Conservation (phyloP, 768 basidiomycete species). For the Neoboletus brunneissimus region DNA sequence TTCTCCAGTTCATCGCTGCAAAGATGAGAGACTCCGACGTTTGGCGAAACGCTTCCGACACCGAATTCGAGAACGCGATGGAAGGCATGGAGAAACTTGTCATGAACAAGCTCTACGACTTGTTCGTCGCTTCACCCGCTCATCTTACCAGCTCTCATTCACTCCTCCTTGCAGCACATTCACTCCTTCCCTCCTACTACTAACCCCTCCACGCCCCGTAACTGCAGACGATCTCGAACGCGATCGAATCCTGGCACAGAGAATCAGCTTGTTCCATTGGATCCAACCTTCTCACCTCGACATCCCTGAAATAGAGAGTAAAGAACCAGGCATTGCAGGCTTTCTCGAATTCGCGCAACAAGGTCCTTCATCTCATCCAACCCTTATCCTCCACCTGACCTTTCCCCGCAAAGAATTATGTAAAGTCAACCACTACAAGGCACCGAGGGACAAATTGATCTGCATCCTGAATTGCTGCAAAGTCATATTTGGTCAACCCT, state of each 20-base stretch:
- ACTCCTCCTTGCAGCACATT: conserved; percentile 64
- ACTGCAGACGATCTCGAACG: conserved; percentile 96
- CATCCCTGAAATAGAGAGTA: conserved; percentile 72
- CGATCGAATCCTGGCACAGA: conserved; percentile 85
- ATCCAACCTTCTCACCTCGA: conserved; percentile 87
- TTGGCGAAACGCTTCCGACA: conserved; percentile 75
- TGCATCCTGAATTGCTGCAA: conserved; percentile 98
- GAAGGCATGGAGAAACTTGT: conserved; percentile 99
- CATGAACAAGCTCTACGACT: conserved; percentile 96
- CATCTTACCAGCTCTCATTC: conserved; percentile 1
- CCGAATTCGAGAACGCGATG: conserved; percentile 93
- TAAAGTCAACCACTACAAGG: conserved; percentile 99
- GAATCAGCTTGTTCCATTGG: conserved; percentile 91
- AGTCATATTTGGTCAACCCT: conserved; percentile 88
- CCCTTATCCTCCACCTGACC: background rate
- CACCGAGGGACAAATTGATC: conserved; percentile 95
- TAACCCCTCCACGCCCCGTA: conserved; percentile 67
- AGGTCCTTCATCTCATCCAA: conserved; percentile 44
- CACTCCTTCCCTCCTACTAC: conserved; percentile 74
- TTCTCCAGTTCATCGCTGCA: conserved; percentile 74
- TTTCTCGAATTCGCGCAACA: conserved; percentile 89
- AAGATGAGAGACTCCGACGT: conserved; percentile 85
- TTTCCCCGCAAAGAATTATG: conserved; percentile 60
- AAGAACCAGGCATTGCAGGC: conserved; percentile 48
- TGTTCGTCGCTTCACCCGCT: conserved; percentile 52